Evolutionary conservation across 345 rosid genomes (phyloP).

Genomic region (Lumnitzera littorea): DNA sequence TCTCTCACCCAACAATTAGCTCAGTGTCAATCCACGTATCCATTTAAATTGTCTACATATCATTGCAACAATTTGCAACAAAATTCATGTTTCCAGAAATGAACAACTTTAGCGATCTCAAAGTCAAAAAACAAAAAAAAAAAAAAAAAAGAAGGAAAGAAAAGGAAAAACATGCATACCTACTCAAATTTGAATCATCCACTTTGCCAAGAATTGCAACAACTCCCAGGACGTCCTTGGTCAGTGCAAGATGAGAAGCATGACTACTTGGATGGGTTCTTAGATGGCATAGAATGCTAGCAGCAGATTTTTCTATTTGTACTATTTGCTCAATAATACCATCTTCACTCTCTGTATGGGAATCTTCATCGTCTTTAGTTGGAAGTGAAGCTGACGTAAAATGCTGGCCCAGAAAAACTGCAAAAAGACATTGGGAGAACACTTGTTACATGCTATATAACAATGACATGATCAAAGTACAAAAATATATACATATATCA

Average conservation of each 20-base stretch:
- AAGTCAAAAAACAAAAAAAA: background rate
- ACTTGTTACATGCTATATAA: background rate
- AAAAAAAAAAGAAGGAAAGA: background rate
- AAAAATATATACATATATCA: constrained; percentile 4
- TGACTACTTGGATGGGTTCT: constrained; percentile 31
- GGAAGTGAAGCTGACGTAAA: constrained; percentile 27
- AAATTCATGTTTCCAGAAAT: too few relatives aligned
- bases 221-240: constrained; percentile 59
- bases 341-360: constrained; percentile 42
- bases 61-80: too few relatives aligned
- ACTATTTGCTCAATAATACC: constrained; percentile 53
- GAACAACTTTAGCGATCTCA: too few relatives aligned
- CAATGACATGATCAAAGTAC: background rate
- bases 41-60: too few relatives aligned
- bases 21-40: too few relatives aligned
- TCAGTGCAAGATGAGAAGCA: constrained; percentile 29
- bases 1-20: too few relatives aligned
- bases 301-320: constrained; percentile 55
- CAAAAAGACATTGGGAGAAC: constrained; percentile 6
- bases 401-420: constrained; percentile 61
- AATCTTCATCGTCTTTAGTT: constrained; percentile 17
- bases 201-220: constrained; percentile 85
- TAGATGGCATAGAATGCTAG: constrained; percentile 56
- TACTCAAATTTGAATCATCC: constrained; percentile 66
- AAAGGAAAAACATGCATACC: constrained; percentile 35